phyloP scores from a whole-genome alignment of 2,329 filamentous ascomycete species.

The Aschersonia sp. region DNA sequence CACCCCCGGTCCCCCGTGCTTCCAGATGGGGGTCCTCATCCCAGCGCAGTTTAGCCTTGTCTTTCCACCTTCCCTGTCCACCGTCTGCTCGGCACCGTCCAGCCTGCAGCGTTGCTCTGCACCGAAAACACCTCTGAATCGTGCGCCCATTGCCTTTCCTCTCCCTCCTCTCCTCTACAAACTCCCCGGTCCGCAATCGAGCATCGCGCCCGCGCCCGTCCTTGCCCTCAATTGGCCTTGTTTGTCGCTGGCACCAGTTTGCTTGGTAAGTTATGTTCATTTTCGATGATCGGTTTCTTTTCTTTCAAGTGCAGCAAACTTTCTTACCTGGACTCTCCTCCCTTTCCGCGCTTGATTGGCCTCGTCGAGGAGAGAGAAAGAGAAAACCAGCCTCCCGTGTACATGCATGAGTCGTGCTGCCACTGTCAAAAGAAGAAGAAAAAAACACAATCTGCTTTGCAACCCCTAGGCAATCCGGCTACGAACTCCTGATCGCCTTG shows the following conservation, averaged over 20 bases:
- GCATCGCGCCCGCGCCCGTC: neutral
- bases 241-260: neutral
- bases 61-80: neutral
- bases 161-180: neutral
- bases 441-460: neutral
- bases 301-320: too few species aligned
- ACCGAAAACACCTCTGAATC: neutral
- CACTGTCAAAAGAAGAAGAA: neutral
- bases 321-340: neutral
- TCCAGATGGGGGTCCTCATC: neutral
- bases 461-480: neutral
- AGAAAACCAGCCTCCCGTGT: neutral
- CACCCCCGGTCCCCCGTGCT: neutral
- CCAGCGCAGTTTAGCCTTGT: neutral
- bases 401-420: constrained; percentile 4
- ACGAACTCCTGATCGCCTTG: neutral
- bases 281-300: too few species aligned
- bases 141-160: neutral
- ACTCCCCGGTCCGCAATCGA: neutral
- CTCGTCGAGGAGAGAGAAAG: neutral
- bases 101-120: neutral
- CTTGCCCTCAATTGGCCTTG: constrained; percentile 1
- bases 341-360: neutral
- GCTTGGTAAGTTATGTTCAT: neutral
- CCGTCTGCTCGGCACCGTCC: neutral